These are phyloP conservation scores for Rhodomyrtus tomentosa DNA, from an alignment of 345 rosid genomes.

Conservation along the genomic window DNA sequence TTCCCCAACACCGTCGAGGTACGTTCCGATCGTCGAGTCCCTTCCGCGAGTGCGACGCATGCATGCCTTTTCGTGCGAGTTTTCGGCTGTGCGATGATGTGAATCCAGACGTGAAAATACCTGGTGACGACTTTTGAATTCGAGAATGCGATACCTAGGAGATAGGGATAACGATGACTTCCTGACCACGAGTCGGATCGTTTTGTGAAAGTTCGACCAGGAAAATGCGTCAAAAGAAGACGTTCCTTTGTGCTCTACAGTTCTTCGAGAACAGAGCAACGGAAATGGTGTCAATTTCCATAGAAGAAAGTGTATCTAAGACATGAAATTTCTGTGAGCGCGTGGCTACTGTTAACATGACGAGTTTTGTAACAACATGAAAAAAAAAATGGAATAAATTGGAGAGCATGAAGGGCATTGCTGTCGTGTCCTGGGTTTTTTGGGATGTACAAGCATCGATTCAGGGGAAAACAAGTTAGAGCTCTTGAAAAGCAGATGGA, in stretches of 20 bases:
- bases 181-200: not conserved
- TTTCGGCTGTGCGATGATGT: not conserved
- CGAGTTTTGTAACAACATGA: not conserved
- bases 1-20: slow-evolving; percentile 74
- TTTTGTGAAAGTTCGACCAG: not conserved
- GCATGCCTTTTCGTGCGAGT: not conserved
- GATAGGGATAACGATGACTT: not conserved
- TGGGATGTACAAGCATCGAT: not conserved
- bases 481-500: not conserved
- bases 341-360: not conserved
- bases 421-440: not conserved
- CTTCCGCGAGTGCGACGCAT: not conserved
- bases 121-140: not conserved
- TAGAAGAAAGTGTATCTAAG: not conserved
- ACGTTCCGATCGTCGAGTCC: not conserved
- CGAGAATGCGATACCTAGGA: not conserved
- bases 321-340: not conserved
- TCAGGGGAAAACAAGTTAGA: not conserved
- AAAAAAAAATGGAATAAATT: not conserved
- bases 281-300: not conserved
- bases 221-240: not conserved
- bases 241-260: not conserved
- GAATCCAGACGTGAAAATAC: not conserved
- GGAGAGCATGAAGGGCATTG: not conserved
- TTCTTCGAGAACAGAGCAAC: not conserved